phyloP scores from a whole-genome alignment of 75 land plant genomes.

The Selaginella tamariscina region DNA sequence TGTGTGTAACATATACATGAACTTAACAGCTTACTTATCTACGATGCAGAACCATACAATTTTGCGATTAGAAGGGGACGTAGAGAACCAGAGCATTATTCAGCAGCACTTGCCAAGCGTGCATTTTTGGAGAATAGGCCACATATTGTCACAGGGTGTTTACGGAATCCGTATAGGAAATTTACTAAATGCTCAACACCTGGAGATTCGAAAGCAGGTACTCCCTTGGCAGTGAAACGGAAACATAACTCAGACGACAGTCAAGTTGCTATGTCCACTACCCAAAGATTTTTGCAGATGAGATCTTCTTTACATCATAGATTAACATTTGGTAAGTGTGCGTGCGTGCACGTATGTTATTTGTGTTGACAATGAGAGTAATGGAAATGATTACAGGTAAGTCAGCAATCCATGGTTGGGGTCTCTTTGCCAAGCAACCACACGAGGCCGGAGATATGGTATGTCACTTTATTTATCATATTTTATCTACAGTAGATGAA shows the following conservation, averaged over 20 bases:
- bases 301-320: conserved; percentile 52
- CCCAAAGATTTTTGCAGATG: conserved; percentile 72
- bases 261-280: conserved; percentile 39
- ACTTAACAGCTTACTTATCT: neutral
- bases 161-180: neutral
- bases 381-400: conserved; percentile 73
- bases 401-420: conserved; percentile 94
- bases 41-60: conserved; percentile 68
- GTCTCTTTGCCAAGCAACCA: conserved; percentile 72
- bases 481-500: neutral
- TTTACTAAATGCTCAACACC: neutral
- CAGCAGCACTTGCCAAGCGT: conserved; percentile 71
- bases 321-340: conserved; percentile 70
- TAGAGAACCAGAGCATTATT: conserved; percentile 68
- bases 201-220: too few species aligned
- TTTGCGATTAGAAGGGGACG: conserved; percentile 60
- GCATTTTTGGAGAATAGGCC: conserved; percentile 76
- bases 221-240: neutral
- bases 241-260: neutral
- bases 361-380: neutral
- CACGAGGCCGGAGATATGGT: conserved; percentile 98
- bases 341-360: neutral
- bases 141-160: conserved; percentile 44
- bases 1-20: neutral
- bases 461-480: conserved; percentile 8